Conservation (phyloP, 768 basidiomycete species). For the Hericium erinaceus region DNA sequence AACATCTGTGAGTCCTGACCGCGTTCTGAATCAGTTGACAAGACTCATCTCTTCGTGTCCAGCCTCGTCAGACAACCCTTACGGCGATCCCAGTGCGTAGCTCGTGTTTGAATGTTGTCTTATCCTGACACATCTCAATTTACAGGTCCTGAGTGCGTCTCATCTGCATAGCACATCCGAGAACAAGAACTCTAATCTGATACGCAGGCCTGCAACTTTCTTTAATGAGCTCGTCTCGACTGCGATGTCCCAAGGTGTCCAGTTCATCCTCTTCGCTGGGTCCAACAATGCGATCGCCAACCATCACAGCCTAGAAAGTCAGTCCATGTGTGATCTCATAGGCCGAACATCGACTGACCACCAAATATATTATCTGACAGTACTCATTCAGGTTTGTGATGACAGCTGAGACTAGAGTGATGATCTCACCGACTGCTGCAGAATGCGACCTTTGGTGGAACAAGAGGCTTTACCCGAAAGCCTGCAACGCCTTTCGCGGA, state of each 20-base stretch:
- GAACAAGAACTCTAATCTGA: background rate
- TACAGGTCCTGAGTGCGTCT: background rate
- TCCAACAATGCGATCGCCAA: slow-evolving; percentile 8
- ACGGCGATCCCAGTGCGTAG: slow-evolving; percentile 8
- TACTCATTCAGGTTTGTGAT: slow-evolving; percentile 4
- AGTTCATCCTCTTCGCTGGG: slow-evolving; percentile 6
- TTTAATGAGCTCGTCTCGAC: slow-evolving; percentile 4
- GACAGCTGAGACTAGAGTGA: background rate
- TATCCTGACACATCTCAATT: too few relatives aligned
- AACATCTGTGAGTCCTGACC: slow-evolving; percentile 2
- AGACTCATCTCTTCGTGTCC: background rate
- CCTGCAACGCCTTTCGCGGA: slow-evolving; percentile 64
- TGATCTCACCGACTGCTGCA: slow-evolving; percentile 15
- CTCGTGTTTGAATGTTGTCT: background rate
- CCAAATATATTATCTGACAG: background rate
- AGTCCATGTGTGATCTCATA: background rate
- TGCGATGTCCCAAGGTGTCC: slow-evolving; percentile 1
- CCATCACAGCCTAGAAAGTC: slow-evolving; percentile 7
- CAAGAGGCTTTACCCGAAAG: slow-evolving; percentile 60
- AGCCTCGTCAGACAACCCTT: slow-evolving; percentile 6
- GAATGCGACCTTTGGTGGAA: slow-evolving; percentile 76
- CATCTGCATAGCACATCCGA: background rate
- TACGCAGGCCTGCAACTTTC: slow-evolving; percentile 6
- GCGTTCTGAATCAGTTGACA: background rate
- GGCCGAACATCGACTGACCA: background rate